Percentiles rank a stretch among this genome's conserved stretches.
Evolutionary conservation across 495 filamentous ascomycete genomes (phyloP).

Genomic region (Aspergillus sclerotiicarbonarius): DNA sequence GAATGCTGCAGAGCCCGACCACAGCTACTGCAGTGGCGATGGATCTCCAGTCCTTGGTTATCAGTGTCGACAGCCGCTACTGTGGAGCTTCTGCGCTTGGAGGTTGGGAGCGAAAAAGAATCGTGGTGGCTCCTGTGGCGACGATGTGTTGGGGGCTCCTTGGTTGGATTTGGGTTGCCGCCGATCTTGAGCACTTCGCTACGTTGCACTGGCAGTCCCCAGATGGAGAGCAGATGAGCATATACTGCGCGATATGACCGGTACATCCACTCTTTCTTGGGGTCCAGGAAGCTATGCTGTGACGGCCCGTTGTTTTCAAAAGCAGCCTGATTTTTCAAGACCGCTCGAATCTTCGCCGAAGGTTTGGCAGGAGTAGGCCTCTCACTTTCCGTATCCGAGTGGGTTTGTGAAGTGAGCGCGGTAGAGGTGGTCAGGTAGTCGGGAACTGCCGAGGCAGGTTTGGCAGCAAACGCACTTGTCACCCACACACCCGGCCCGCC

Average conservation of each 20-base stretch:
- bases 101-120: constrained; percentile 22
- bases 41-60: constrained; percentile 37
- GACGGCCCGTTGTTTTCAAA: constrained; percentile 79
- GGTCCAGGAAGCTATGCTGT: constrained; percentile 67
- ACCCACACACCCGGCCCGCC: constrained; percentile 64
- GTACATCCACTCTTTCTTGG: constrained; percentile 57
- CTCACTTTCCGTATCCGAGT: constrained; percentile 51
- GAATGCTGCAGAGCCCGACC: constrained; percentile 40
- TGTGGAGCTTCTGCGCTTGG: constrained; percentile 13
- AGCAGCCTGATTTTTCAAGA: constrained; percentile 69
- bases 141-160: constrained; percentile 23
- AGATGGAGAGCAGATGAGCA: constrained; percentile 76
- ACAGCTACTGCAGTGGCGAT: constrained; percentile 46
- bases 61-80: constrained; percentile 5
- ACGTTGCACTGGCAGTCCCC: constrained; percentile 71
- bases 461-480: constrained; percentile 56
- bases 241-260: constrained; percentile 74
- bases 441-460: constrained; percentile 27
- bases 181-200: constrained; percentile 82
- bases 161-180: constrained; percentile 16
- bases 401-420: constrained; percentile 30
- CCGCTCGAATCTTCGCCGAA: constrained; percentile 52
- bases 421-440: constrained; percentile 33
- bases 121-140: constrained; percentile 24
- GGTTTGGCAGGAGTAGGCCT: constrained; percentile 25